Evolutionary conservation across 2,329 filamentous ascomycete genomes (phyloP), one percentile per base, ranked within the genome.

Genomic region (Aureobasidium sp.): DNA sequence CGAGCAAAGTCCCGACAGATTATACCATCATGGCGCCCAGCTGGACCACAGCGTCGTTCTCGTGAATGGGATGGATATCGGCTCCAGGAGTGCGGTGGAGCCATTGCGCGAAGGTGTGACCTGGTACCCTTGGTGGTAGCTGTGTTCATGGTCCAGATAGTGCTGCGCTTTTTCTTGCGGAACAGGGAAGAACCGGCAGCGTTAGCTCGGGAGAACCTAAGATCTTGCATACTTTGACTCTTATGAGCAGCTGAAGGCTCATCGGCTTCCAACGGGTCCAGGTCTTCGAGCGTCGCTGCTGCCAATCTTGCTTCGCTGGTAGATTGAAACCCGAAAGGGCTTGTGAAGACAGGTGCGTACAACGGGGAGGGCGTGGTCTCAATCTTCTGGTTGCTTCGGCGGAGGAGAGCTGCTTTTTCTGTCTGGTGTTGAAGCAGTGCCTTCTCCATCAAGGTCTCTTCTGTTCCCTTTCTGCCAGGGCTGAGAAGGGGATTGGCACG

Each of bases 41-140:
- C 76, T 45, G 74, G 74, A 11, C 68, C 66, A 29, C 70, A 71
- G 13, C 78, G 74, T 29, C 72, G 68, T 1, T 66, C 63, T n/a
- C 77, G 74, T 5, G 72, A 76, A 60, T 79, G 75, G 6, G 74
- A 77, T 1, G 78, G 75, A 43, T 75, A 80, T 2, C 73, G 71
- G 27, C 74, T 71, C 78, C 78, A 80, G 2, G 75, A 68, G n/a
- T 61, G 55, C 7, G 69, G 64, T 3, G 64, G 62, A 4, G 67
- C 69, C n/a, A 64, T 66, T 42, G 71, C 23, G 2, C 40, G 27
- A 8, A 35, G 59, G 15, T 45, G 54, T 19, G 49, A 27, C 13
- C 10, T 23, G n/a, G 37, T 61, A 4, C 19, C 43, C n/a, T 23
- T 25, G 3, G 58, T 51, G 9, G 27, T 40, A 40, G 31, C 29